These are phyloP conservation scores for Phytophthora kernoviae DNA, from an alignment of 352 stramenopile genomes.

Conservation along the genomic window DNA sequence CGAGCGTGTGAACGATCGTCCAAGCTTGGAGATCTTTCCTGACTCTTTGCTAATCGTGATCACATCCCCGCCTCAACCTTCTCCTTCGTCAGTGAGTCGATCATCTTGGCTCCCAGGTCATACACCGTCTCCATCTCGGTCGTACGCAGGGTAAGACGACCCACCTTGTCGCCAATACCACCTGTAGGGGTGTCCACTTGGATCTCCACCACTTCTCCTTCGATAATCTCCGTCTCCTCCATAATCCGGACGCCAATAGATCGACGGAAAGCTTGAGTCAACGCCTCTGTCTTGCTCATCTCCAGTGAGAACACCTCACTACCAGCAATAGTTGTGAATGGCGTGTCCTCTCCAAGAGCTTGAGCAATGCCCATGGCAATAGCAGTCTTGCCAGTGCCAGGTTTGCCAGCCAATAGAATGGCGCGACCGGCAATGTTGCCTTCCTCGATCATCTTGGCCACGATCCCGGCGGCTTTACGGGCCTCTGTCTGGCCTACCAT, in stretches of 20 bases:
- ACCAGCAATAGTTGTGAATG: slow-evolving; percentile 98
- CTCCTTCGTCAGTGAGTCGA: slow-evolving; percentile 98
- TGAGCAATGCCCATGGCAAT: slow-evolving; percentile 99
- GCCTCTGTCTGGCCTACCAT: slow-evolving; percentile 97
- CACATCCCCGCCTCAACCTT: slow-evolving; percentile 98
- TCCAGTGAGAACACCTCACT: slow-evolving; percentile 99
- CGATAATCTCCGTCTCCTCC: slow-evolving; percentile 99
- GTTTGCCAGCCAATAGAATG: slow-evolving; percentile 96
- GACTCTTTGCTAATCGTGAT: slow-evolving; percentile 99
- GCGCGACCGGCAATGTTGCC: slow-evolving; percentile 97
- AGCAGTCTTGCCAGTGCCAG: slow-evolving; percentile 97
- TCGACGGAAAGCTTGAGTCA: slow-evolving; percentile 97
- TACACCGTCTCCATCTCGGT: slow-evolving; percentile 99
- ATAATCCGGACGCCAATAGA: slow-evolving; percentile 98
- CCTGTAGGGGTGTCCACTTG: slow-evolving; percentile 94
- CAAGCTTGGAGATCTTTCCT: slow-evolving; percentile 98
- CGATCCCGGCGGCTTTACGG: slow-evolving; percentile 93
- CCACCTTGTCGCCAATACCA: slow-evolving; percentile 80
- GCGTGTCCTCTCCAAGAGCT: slow-evolving; percentile 97
- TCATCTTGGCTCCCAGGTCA: slow-evolving; percentile 99
- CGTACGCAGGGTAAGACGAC: slow-evolving; percentile 97
- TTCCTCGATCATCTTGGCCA: slow-evolving; percentile 99
- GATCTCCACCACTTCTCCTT: slow-evolving; percentile 99
- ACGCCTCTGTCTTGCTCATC: slow-evolving; percentile 99
- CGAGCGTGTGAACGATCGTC: slow-evolving; percentile 96